phyloP scores from a whole-genome alignment of 176 grass and related monocot species.

The Saccharum officinarum region DNA sequence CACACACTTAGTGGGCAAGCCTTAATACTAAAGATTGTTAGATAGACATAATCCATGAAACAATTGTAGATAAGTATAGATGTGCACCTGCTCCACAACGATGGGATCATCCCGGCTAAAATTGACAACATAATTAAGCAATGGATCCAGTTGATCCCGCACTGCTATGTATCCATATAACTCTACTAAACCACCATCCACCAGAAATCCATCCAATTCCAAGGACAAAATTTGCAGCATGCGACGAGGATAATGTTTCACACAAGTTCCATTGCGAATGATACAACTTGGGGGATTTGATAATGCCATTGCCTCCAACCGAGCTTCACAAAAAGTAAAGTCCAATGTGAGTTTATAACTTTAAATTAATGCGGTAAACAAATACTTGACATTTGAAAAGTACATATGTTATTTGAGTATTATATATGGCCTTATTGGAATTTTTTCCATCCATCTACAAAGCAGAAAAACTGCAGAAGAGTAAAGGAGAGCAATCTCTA shows the following conservation, averaged over 20 bases:
- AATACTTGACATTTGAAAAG: background rate
- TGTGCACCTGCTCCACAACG: background rate
- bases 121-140: constrained; percentile 25
- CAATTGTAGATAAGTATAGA: background rate
- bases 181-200: constrained; percentile 16
- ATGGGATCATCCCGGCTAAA: constrained; percentile 19
- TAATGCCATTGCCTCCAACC: background rate
- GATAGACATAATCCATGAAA: background rate
- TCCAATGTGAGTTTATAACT: background rate
- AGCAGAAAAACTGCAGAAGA: background rate
- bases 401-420: background rate
- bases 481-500: background rate
- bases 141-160: background rate
- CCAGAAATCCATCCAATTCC: background rate
- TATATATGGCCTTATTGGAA: constrained; percentile 11
- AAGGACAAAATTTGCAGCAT: no score
- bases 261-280: background rate
- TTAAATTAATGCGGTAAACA: background rate
- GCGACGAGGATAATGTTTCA: background rate
- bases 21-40: background rate
- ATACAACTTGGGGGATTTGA: constrained; percentile 11
- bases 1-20: background rate
- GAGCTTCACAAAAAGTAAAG: constrained; percentile 23
- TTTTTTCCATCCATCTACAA: constrained; percentile 4
- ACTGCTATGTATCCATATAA: constrained; percentile 28